phyloP scores from a whole-genome alignment of 441 rosid genomes.

The Bruguiera hainesii region DNA sequence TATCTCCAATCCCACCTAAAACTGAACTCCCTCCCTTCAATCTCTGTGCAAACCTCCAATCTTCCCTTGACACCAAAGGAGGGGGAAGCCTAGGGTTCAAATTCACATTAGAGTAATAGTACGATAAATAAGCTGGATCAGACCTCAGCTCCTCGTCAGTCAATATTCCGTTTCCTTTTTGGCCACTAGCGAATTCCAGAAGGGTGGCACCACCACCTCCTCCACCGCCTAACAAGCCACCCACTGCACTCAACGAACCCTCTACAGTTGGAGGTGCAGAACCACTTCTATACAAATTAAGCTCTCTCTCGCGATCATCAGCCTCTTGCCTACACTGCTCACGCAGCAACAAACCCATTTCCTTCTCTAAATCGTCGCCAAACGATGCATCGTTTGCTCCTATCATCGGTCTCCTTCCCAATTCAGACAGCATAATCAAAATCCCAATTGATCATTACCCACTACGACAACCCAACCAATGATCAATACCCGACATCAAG shows the following conservation, averaged over 20 bases:
- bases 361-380: conserved; percentile 72
- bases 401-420: conserved; percentile 66
- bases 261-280: conserved; percentile 98
- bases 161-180: conserved; percentile 42
- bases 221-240: conserved; percentile 60
- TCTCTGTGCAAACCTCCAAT: conserved; percentile 84
- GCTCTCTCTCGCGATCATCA: conserved; percentile 73
- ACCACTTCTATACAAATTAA: conserved; percentile 84
- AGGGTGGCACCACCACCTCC: conserved; percentile 37
- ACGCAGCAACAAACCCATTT: conserved; percentile 59
- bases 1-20: conserved; percentile 88
- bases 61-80: conserved; percentile 85
- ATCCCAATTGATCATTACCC: conserved; percentile 38
- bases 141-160: conserved; percentile 82
- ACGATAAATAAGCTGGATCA: conserved; percentile 76
- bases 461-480: conserved; percentile 15
- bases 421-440: conserved; percentile 58
- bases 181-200: conserved; percentile 44
- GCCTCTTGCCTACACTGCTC: conserved; percentile 72
- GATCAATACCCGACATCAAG: conserved; percentile 26
- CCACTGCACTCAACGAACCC: conserved; percentile 75
- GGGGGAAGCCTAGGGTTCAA: conserved; percentile 95
- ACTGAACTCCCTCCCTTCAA: conserved; percentile 57
- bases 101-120: conserved; percentile 84
- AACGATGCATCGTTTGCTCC: conserved; percentile 68